Evolutionary conservation across 2,329 filamentous ascomycete genomes (phyloP).

Genomic region (Alternaria sp.): DNA sequence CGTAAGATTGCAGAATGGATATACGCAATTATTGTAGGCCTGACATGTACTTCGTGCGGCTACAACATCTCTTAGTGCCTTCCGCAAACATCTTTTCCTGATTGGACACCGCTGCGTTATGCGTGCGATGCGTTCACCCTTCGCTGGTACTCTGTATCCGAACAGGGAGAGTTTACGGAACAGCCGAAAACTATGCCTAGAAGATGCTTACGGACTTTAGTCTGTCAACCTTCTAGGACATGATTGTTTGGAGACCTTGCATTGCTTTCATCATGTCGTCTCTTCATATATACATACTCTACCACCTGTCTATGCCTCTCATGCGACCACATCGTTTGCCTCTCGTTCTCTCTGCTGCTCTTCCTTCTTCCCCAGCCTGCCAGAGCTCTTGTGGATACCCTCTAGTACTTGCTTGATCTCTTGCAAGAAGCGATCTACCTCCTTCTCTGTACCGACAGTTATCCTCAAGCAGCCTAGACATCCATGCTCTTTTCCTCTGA

Average conservation of each 20-base stretch:
- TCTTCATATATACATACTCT: not conserved
- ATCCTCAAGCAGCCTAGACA: conserved; percentile 89
- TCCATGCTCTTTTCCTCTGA: conserved; percentile 89
- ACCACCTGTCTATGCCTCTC: not conserved
- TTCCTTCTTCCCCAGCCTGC: conserved; percentile 41
- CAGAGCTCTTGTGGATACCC: conserved; percentile 55
- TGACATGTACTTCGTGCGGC: too few relatives aligned
- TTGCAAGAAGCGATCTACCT: conserved; percentile 79
- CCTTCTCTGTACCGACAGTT: conserved; percentile 87
- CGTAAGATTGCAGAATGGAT: too few relatives aligned
- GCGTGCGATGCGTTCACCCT: too few relatives aligned
- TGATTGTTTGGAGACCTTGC: not conserved
- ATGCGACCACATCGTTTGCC: conserved; percentile 61
- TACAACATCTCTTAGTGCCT: too few relatives aligned
- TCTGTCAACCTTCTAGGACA: not conserved
- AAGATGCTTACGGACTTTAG: not conserved
- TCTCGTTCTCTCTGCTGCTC: conserved; percentile 59
- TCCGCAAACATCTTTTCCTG: too few relatives aligned
- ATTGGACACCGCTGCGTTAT: too few relatives aligned
- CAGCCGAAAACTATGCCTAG: not conserved
- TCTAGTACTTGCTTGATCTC: conserved; percentile 67
- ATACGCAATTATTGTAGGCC: too few relatives aligned
- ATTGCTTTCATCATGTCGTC: not conserved
- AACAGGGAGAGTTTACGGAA: not conserved
- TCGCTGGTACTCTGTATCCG: too few relatives aligned